These are phyloP conservation scores for Petrea volubilis DNA, from an alignment of 257 asterid species.

Conservation along the genomic window DNA sequence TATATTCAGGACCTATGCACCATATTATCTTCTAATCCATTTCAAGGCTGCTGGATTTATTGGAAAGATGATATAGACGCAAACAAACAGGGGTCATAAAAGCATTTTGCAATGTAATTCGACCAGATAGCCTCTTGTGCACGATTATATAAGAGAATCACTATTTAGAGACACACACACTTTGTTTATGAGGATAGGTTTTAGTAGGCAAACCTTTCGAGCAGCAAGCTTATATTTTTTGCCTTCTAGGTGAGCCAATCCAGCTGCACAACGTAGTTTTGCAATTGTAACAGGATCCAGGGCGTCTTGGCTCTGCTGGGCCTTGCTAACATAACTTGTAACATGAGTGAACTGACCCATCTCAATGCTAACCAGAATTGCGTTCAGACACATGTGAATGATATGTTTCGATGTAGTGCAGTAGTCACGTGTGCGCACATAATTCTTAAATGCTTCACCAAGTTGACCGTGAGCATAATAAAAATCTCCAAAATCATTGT, in stretches of 20 bases:
- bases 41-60: background rate
- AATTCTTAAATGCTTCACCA: conserved; percentile 89
- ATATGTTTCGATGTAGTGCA: conserved; percentile 93
- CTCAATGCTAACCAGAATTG: conserved; percentile 92
- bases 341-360: conserved; percentile 97
- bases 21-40: background rate
- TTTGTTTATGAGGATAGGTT: background rate
- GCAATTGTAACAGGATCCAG: conserved; percentile 67
- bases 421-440: conserved; percentile 93
- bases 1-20: background rate
- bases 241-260: conserved; percentile 82
- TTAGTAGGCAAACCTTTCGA: conserved; percentile 69
- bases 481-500: conserved; percentile 96
- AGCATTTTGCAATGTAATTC: background rate
- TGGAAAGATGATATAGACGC: background rate
- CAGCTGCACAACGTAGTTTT: conserved; percentile 86
- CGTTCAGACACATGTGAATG: conserved; percentile 83
- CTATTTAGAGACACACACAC: background rate
- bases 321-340: conserved; percentile 82
- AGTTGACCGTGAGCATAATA: conserved; percentile 85
- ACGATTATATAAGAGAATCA: background rate
- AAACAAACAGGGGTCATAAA: background rate
- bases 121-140: background rate
- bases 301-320: conserved; percentile 80
- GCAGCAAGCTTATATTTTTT: conserved; percentile 94